These are phyloP conservation scores for Allomyces arbusculus DNA, from an alignment of 192 early-diverging fungal genomes.

Conservation along the genomic window DNA sequence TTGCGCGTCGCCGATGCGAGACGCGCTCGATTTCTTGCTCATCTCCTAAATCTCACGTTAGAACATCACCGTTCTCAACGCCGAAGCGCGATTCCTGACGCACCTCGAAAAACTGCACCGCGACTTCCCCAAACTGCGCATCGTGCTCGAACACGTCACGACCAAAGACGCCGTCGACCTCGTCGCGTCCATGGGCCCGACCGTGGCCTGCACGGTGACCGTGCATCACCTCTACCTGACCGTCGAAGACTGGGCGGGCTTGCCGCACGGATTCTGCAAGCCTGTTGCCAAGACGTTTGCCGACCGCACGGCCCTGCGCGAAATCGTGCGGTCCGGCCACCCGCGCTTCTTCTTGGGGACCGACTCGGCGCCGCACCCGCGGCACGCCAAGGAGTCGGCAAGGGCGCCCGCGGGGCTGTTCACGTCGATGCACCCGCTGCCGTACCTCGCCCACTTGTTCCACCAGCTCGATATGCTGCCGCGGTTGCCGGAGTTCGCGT, in stretches of 20 bases:
- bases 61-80: constrained; percentile 87
- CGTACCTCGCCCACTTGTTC: constrained; percentile 74
- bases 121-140: constrained; percentile 85
- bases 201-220: constrained; percentile 86
- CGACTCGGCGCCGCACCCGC: constrained; percentile 89
- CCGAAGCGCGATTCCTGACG: constrained; percentile 75
- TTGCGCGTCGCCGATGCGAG: too few species aligned
- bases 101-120: constrained; percentile 66
- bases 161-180: constrained; percentile 79
- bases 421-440: constrained; percentile 62
- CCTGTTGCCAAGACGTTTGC: constrained; percentile 91
- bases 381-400: constrained; percentile 61
- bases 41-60: constrained; percentile 36
- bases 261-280: constrained; percentile 88
- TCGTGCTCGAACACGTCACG: constrained; percentile 93
- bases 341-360: constrained; percentile 93
- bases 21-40: too few species aligned
- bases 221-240: constrained; percentile 80
- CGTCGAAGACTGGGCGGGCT: constrained; percentile 94
- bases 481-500: constrained; percentile 58
- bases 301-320: constrained; percentile 71
- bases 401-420: constrained; percentile 78
- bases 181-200: constrained; percentile 72
- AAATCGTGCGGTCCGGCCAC: constrained; percentile 61
- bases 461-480: constrained; percentile 71